Conservation (phyloP, 2,329 filamentous ascomycete species). For the Eurotiales sp. region DNA sequence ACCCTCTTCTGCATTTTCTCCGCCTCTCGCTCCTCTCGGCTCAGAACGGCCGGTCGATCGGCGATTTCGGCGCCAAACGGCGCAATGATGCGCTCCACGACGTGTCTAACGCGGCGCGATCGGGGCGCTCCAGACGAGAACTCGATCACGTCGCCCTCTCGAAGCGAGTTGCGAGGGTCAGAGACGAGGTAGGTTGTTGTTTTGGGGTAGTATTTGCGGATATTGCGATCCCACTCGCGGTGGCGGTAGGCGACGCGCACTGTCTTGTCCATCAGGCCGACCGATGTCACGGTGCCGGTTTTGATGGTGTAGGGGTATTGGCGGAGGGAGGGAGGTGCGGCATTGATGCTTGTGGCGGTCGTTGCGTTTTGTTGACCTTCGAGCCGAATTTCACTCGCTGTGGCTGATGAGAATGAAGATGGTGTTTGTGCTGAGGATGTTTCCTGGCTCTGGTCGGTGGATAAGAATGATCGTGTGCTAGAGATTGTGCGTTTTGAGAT, state of each 20-base stretch:
- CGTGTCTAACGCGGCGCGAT: conserved; percentile 36
- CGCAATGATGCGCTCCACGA: conserved; percentile 41
- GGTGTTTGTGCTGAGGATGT: not conserved
- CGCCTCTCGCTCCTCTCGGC: conserved; percentile 31
- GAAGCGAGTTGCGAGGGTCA: conserved; percentile 40
- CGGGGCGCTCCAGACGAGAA: conserved; percentile 39
- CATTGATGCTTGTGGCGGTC: not conserved
- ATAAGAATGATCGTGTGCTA: not conserved
- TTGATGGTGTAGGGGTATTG: conserved; percentile 33
- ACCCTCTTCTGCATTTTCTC: conserved; percentile 28
- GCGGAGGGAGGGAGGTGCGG: conserved; percentile 25
- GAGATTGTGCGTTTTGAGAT: conserved; percentile 7
- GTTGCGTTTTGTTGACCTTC: not conserved
- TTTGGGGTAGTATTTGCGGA: conserved; percentile 37
- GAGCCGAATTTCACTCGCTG: not conserved
- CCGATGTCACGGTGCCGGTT: conserved; percentile 39
- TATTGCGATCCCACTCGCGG: conserved; percentile 32
- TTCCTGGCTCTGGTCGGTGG: not conserved
- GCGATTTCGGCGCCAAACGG: conserved; percentile 36
- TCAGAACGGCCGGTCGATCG: conserved; percentile 34
- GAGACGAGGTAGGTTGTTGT: conserved; percentile 32
- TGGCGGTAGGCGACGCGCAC: conserved; percentile 35
- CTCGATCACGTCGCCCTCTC: conserved; percentile 43
- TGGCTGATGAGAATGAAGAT: not conserved
- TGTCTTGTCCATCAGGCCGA: conserved; percentile 40